These are phyloP conservation scores for Colletotrichum lindemuthianum DNA, from an alignment of 2,329 filamentous ascomycete genomes.

Conservation along the genomic window DNA sequence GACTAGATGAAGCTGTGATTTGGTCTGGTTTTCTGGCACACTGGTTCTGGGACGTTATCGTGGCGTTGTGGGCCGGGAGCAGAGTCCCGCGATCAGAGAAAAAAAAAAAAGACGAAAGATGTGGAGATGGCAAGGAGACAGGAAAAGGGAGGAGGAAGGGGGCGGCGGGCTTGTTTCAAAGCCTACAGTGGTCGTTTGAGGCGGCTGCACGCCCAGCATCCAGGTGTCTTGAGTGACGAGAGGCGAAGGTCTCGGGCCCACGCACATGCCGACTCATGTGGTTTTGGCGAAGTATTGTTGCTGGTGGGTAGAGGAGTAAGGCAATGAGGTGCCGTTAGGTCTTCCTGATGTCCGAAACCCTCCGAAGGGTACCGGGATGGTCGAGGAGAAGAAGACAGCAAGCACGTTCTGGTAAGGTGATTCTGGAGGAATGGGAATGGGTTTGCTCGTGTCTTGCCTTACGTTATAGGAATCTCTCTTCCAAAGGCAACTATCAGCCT, in stretches of 20 bases:
- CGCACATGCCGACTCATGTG: constrained; percentile 13
- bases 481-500: too few species aligned
- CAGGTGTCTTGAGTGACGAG: not conserved
- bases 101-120: not conserved
- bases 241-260: too few species aligned
- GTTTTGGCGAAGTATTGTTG: not conserved
- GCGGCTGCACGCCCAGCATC: constrained; percentile 32
- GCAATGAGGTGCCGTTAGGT: too few species aligned
- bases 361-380: too few species aligned
- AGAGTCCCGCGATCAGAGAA: constrained; percentile 18
- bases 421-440: too few species aligned
- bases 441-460: too few species aligned
- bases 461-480: too few species aligned
- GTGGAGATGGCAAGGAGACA: not conserved
- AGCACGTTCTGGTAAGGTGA: too few species aligned
- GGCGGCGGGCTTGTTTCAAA: constrained; percentile 27
- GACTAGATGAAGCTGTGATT: constrained; percentile 1
- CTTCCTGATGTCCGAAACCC: too few species aligned
- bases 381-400: too few species aligned
- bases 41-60: constrained; percentile 13
- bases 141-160: not conserved
- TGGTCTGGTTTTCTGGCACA: not conserved
- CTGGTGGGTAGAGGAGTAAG: not conserved
- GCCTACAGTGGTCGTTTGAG: constrained; percentile 32
- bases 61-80: constrained; percentile 27